Evolutionary conservation across 495 filamentous ascomycete species (phyloP).

Genomic region (Penicillium roqueforti): DNA sequence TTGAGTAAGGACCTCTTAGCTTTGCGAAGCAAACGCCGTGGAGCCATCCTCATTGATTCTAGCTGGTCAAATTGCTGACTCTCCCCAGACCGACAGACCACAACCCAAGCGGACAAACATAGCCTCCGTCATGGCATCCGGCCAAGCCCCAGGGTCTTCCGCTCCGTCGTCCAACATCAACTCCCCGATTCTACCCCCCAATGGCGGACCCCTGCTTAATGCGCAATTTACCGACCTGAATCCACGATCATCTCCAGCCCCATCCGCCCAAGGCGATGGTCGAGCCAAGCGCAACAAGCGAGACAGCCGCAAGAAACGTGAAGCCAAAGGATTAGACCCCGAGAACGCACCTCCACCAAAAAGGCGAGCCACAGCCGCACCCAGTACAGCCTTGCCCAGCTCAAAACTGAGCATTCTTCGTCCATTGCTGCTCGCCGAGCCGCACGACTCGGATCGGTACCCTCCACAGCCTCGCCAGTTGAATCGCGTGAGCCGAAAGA

Average conservation of each 20-base stretch:
- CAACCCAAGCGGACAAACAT: neutral
- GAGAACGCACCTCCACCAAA: conserved; percentile 36
- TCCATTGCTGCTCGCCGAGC: conserved; percentile 36
- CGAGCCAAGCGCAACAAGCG: conserved; percentile 45
- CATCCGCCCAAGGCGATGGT: conserved; percentile 35
- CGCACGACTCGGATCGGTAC: conserved; percentile 33
- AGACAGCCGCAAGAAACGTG: conserved; percentile 65
- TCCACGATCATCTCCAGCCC: conserved; percentile 37
- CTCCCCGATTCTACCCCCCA: conserved; percentile 35
- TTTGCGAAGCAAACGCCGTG: neutral
- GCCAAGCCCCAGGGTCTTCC: conserved; percentile 36
- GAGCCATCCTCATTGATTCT: neutral
- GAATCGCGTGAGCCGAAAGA: conserved; percentile 36
- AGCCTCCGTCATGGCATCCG: conserved; percentile 32
- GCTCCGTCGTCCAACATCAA: conserved; percentile 45
- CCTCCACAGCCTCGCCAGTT: conserved; percentile 43
- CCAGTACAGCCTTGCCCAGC: conserved; percentile 30
- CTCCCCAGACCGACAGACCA: neutral
- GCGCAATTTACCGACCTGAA: conserved; percentile 33
- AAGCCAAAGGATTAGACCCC: conserved; percentile 57
- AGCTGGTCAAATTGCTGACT: neutral
- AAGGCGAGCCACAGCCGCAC: conserved; percentile 32
- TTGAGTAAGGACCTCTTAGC: neutral
- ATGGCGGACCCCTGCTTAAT: conserved; percentile 26
- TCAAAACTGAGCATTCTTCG: conserved; percentile 30